Evolutionary conservation across 2,329 filamentous ascomycete species (phyloP).

Genomic region (Hymenoscyphus fructigenus): DNA sequence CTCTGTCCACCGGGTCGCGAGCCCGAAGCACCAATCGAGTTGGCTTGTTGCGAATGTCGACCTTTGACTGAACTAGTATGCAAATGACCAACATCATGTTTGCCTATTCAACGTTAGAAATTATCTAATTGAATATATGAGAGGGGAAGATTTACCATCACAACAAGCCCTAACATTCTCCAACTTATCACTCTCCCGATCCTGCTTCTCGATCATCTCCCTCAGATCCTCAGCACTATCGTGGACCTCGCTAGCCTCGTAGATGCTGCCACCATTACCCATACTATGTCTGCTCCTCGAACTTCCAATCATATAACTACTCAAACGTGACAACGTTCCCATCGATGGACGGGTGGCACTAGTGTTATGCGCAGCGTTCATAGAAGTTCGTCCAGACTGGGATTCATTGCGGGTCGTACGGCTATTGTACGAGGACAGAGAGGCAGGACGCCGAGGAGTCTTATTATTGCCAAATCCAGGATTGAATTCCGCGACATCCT

Average conservation of each 20-base stretch:
- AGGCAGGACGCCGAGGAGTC: conserved; percentile 57
- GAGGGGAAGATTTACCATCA: conserved; percentile 64
- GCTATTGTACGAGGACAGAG: conserved; percentile 79
- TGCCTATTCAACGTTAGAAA: conserved; percentile 50
- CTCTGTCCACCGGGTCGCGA: conserved; percentile 16
- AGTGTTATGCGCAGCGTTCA: background rate
- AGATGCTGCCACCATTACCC: conserved; percentile 46
- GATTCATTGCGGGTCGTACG: conserved; percentile 67
- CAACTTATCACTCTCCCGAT: conserved; percentile 73
- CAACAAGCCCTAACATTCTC: conserved; percentile 98
- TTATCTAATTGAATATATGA: background rate
- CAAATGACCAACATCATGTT: conserved; percentile 69
- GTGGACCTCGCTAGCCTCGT: conserved; percentile 57
- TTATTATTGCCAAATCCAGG: conserved; percentile 50
- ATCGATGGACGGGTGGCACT: conserved; percentile 31
- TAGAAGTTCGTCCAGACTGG: conserved; percentile 32
- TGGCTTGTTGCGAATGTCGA: conserved; percentile 35
- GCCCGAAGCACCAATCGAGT: conserved; percentile 22
- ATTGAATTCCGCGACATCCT: conserved; percentile 79
- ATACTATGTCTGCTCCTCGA: conserved; percentile 54
- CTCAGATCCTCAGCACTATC: conserved; percentile 83
- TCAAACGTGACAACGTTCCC: conserved; percentile 57
- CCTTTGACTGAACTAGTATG: conserved; percentile 48
- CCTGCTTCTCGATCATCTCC: conserved; percentile 74
- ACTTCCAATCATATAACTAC: conserved; percentile 53